Base-by-base conservation (phyloP, 1,284 basidiomycete species). In the Ceratobasidium theobromae region DNA sequence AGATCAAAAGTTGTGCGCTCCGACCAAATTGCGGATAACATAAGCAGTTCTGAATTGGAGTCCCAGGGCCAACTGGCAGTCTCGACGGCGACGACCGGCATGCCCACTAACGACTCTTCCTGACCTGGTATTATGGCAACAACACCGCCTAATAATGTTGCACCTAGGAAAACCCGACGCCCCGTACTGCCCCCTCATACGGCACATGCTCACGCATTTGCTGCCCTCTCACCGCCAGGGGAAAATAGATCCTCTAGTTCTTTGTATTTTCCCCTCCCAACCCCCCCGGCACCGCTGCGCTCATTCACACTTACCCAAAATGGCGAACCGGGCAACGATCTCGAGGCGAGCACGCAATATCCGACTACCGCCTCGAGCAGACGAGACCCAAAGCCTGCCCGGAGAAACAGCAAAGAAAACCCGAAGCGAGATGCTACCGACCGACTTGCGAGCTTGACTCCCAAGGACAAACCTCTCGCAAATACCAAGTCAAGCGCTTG, bases 141-240 rank as follows among this genome's bases (percentile, higher is more conserved):
- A 27, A 38, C 46, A 64, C 43, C 58, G 21, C 28, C 46, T 16
- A 46, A 46, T 16, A 28, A 46, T 3, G 48, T 11, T 27, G 25
- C 25, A 21, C 45, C 16, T 11, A 60, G 49, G 48, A 64, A 51
- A 52, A 18, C 48, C 18, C 58, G 30, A 14, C 58, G 58, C 33
- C 58, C 58, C 21, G 48, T 52, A 27, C 48, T 64, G 21, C 28
- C 58, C 16, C 46, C 58, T 21, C 46, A 51, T 16, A n/a, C 52
- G 12, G 58, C 58, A 12, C 58, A 64, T 28, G 58, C 58, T 14
- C 58, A 64, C 25, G 58, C 58, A 5, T 64, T 64, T 52, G 58
- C 48, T 3, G 14, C 35, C 27, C 27, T 64, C 35, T 48, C 58
- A 14, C 40, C 58, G 9, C 58, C 58, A 4, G 58, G 58, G 35